Percentiles rank a stretch among this genome's conserved stretches.
Conservation (phyloP, 73 alveolate genomes). For the Tetrahymena malaccensis region DNA sequence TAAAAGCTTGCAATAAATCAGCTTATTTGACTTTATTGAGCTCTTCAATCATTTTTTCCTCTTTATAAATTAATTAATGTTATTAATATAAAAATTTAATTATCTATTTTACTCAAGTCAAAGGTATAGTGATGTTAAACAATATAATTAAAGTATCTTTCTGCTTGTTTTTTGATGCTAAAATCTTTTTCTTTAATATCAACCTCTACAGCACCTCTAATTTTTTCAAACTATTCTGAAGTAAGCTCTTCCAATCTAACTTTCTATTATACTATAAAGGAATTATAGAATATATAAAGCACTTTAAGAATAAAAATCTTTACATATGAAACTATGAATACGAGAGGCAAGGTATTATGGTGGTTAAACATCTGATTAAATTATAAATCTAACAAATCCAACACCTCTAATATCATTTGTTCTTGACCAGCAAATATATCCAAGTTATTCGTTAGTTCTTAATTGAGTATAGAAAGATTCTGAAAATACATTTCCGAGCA, state of each 20-base stretch:
- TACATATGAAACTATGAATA: background rate
- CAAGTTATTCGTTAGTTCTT: conserved; percentile 34
- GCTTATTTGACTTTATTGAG: background rate
- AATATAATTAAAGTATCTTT: background rate
- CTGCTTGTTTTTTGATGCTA: background rate
- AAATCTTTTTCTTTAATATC: background rate
- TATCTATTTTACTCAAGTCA: background rate
- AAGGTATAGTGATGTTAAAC: background rate
- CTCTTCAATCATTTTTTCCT: background rate
- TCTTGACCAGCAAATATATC: conserved; percentile 10
- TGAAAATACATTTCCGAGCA: background rate
- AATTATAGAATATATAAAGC: background rate
- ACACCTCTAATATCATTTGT: conserved; percentile 26
- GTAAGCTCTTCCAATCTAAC: background rate
- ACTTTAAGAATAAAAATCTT: background rate
- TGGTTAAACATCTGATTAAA: conserved; percentile 16
- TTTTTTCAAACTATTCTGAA: background rate
- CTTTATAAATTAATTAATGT: background rate
- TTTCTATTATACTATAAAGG: background rate
- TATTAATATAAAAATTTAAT: background rate
- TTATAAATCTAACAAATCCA: background rate
- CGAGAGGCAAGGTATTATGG: background rate
- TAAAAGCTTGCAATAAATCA: background rate
- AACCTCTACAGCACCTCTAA: background rate
- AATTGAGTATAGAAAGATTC: conserved; percentile 8